phyloP scores from a whole-genome alignment of 2,329 filamentous ascomycete genomes.

The Colletotrichum tofieldiae region DNA sequence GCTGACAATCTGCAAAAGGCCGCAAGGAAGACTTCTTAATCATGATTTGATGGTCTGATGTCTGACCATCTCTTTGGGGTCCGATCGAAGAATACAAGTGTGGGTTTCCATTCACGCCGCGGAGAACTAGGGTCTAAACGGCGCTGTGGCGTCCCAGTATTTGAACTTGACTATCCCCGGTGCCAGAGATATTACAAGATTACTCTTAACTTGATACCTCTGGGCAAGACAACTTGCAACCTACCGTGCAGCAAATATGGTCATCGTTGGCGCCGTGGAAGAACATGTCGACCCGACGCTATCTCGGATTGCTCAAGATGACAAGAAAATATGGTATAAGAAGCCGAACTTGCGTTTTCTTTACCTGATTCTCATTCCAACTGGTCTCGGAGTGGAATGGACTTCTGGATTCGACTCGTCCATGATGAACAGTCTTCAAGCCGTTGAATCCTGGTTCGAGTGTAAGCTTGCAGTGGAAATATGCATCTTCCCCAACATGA shows the following conservation, averaged over 20 bases:
- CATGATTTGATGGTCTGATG: conserved; percentile 23
- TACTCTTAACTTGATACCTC: background rate
- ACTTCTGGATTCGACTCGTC: conserved; percentile 61
- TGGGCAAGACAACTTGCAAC: background rate
- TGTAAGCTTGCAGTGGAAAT: conserved; percentile 46
- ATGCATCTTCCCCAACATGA: background rate
- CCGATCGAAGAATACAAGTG: background rate
- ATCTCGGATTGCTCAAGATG: conserved; percentile 53
- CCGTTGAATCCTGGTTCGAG: conserved; percentile 56
- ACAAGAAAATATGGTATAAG: conserved; percentile 56
- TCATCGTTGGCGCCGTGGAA: conserved; percentile 54
- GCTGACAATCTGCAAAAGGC: conserved; percentile 4
- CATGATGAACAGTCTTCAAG: conserved; percentile 62
- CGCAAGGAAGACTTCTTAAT: background rate
- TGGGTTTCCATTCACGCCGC: background rate
- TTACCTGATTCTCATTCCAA: conserved; percentile 59
- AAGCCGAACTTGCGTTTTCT: conserved; percentile 57
- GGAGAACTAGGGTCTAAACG: background rate
- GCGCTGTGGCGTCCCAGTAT: conserved; percentile 6
- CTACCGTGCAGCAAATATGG: conserved; percentile 44
- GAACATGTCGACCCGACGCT: conserved; percentile 54
- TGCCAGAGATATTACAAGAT: background rate
- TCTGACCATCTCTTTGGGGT: background rate
- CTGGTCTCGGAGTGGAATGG: conserved; percentile 59
- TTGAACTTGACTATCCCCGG: conserved; percentile 7